Evolutionary conservation across 192 early-diverging fungal genomes (phyloP).

Genomic region (Backusella parvicylindrica): DNA sequence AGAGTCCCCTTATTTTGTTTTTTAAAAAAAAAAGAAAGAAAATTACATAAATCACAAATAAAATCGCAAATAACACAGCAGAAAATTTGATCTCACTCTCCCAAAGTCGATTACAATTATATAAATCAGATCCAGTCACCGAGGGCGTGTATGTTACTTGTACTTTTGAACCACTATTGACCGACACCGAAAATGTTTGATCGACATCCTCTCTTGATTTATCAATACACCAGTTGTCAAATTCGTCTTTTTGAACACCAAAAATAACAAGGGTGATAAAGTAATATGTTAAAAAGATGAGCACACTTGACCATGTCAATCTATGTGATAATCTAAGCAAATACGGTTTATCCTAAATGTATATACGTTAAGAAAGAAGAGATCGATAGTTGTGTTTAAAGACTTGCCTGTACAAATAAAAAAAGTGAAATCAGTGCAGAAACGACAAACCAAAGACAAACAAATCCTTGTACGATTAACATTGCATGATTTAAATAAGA

Average conservation of each 20-base stretch:
- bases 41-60: constrained; percentile 28
- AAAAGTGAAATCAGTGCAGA: constrained; percentile 14
- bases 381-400: no score
- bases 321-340: constrained; percentile 4
- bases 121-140: constrained; percentile 13
- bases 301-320: constrained; percentile 16
- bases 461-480: constrained; percentile 16
- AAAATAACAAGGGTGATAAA: constrained; percentile 31
- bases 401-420: constrained; percentile 21
- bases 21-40: not conserved
- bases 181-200: not conserved
- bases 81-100: constrained; percentile 33
- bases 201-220: constrained; percentile 6
- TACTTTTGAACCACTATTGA: constrained; percentile 3
- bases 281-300: constrained; percentile 21
- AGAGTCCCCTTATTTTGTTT: not conserved
- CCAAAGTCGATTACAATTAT: constrained; percentile 32
- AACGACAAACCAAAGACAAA: constrained; percentile 26
- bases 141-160: constrained; percentile 1
- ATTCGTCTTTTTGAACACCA: constrained; percentile 17
- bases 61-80: constrained; percentile 14
- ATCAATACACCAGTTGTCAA: constrained; percentile 22
- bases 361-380: no score
- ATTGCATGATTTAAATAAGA: constrained; percentile 27
- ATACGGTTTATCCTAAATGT: constrained; percentile 25